These are phyloP conservation scores for Cystobasidiaceae sp. DNA, from an alignment of 1,284 basidiomycete genomes.

Conservation along the genomic window DNA sequence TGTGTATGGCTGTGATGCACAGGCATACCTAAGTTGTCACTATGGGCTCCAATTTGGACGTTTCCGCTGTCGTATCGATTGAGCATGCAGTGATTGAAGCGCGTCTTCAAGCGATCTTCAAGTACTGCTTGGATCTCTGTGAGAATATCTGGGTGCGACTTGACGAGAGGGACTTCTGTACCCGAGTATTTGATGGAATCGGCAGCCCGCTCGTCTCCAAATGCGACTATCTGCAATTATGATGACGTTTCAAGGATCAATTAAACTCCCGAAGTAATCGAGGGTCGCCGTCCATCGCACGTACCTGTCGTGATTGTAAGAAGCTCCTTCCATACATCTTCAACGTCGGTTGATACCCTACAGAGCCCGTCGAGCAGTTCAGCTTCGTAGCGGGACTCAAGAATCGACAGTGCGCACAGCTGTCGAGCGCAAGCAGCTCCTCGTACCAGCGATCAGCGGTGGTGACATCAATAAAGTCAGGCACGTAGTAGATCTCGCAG, in stretches of 20 bases:
- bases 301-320: constrained; percentile 48
- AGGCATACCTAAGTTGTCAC: constrained; percentile 9
- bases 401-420: too few relatives aligned
- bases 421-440: constrained; percentile 47
- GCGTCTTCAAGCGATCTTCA: constrained; percentile 48
- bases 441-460: constrained; percentile 49
- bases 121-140: constrained; percentile 48
- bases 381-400: too few relatives aligned
- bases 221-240: constrained; percentile 44
- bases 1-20: neutral
- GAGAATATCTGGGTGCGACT: constrained; percentile 49
- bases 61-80: constrained; percentile 52
- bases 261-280: too few relatives aligned
- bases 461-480: constrained; percentile 44
- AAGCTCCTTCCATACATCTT: constrained; percentile 53
- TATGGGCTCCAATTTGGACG: constrained; percentile 48
- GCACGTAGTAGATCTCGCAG: constrained; percentile 36
- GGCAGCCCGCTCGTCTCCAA: constrained; percentile 48
- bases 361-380: too few relatives aligned
- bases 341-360: constrained; percentile 54
- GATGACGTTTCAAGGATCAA: too few relatives aligned
- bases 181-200: constrained; percentile 51
- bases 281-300: too few relatives aligned
- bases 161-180: constrained; percentile 49
- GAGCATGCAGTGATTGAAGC: constrained; percentile 55